These are phyloP conservation scores for Parastagonospora nodorum DNA, from an alignment of 2,329 filamentous ascomycete genomes.

Conservation along the genomic window DNA sequence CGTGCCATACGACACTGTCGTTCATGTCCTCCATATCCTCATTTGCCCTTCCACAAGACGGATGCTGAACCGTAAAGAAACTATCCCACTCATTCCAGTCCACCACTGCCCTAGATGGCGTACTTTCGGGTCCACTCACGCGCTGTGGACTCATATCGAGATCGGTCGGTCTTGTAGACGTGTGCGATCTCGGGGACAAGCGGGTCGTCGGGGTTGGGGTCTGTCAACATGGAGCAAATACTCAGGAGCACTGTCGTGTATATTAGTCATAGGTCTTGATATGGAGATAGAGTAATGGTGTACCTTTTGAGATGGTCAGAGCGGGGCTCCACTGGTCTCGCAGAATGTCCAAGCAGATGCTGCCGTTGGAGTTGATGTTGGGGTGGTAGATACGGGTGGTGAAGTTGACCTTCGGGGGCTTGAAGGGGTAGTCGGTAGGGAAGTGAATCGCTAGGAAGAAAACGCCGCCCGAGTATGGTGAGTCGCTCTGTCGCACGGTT, in stretches of 20 bases:
- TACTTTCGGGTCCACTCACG: slow-evolving; percentile 99
- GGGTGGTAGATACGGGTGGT: slow-evolving; percentile 99
- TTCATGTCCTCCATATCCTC: slow-evolving; percentile 24
- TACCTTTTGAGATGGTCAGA: slow-evolving; percentile 98
- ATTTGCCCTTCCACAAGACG: slow-evolving; percentile 15
- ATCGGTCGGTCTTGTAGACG: slow-evolving; percentile 98
- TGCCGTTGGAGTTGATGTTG: slow-evolving; percentile 99
- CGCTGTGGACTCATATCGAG: slow-evolving; percentile 93
- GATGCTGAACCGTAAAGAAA: slow-evolving; percentile 34
- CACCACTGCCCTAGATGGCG: slow-evolving; percentile 69
- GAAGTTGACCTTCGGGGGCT: slow-evolving; percentile 99
- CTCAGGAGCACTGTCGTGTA: slow-evolving; percentile 78
- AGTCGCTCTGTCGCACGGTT: slow-evolving; percentile 71
- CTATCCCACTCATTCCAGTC: slow-evolving; percentile 16
- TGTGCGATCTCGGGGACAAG: slow-evolving; percentile 98
- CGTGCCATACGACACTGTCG: slow-evolving; percentile 31
- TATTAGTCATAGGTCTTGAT: slow-evolving; percentile 19
- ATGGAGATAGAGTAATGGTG: slow-evolving; percentile 14
- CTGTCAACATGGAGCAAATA: slow-evolving; percentile 99
- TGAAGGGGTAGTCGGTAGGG: slow-evolving; percentile 99
- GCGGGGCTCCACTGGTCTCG: slow-evolving; percentile 99
- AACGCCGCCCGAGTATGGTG: slow-evolving; percentile 95
- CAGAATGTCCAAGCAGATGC: slow-evolving; percentile 97
- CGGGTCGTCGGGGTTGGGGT: slow-evolving; percentile 98
- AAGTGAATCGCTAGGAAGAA: slow-evolving; percentile 99